Base-by-base conservation (phyloP, 116 monocot genomes). In the Phalaenopsis hybrid region DNA sequence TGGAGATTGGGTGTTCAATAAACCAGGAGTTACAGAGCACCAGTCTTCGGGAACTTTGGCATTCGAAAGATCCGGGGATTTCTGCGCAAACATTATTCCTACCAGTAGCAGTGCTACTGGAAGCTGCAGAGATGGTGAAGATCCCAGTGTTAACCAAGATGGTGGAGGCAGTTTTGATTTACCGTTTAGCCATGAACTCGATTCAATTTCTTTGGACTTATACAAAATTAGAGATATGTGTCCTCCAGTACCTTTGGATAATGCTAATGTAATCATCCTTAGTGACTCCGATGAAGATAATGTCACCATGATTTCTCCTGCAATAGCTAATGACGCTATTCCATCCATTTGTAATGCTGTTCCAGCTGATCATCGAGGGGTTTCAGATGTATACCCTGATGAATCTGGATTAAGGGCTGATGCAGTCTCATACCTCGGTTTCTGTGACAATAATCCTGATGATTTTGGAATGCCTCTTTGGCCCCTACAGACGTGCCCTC, bases 281-380 rank as follows among this genome's bases (percentile, higher is more conserved):
- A 99, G 89, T 82, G 99, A 99, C 74, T 95, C 99, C 57, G 99
- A 99, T 68, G 99, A 99, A 52, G 95, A 93, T 11, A 88, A 89
- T 69, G 67, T 81, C 72, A 80, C 72, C 63, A 79, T 84, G 46
- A 79, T 87, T 74, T 81, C 85, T 75, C 76, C 86, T 5, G 78
- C 79, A 77, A 10, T 55, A 70, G 79, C 20, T 46, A 45, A 75
- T 21, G 75, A 75, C 20, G 13, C 77, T 52, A 50, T 77, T 50
- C 61, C 79, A 75, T 31, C 84, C 43, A 72, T 75, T 25, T 55
- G 16, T 57, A 79, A 34, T 78, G 82, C 17, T 18, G 84, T 89
- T 87, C 8, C 86, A 21, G 74, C 69, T 43, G 52, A 74, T 52
- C 85, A 88, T 76, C 61, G 82, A 82, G 88, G 79, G 55, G 79